These are phyloP conservation scores for Mycena filopes DNA, from an alignment of 768 basidiomycete species.

Conservation along the genomic window DNA sequence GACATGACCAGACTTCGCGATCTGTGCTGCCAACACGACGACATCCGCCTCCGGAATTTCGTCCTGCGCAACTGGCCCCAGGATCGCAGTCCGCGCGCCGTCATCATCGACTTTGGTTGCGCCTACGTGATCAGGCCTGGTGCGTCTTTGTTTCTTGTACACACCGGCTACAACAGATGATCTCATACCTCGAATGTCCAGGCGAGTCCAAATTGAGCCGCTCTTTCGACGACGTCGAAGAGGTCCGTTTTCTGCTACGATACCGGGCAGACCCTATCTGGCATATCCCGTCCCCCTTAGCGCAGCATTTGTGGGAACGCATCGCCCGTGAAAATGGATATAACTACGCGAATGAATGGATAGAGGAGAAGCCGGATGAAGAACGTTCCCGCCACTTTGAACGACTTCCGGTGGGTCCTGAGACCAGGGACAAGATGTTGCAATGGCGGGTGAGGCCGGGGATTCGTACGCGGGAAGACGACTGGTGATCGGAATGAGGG, in stretches of 20 bases:
- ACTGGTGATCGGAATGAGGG: no score
- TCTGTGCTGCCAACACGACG: not conserved
- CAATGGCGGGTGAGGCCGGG: no score
- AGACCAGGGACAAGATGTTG: no score
- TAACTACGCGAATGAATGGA: not conserved
- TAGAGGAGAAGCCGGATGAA: not conserved
- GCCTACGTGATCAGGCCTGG: not conserved
- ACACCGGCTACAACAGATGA: no score
- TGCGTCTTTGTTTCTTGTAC: no score
- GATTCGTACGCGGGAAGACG: no score
- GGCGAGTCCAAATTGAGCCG: no score
- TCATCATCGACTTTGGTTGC: conserved; percentile 2
- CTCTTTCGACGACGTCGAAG: not conserved
- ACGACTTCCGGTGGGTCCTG: not conserved
- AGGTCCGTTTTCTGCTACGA: not conserved
- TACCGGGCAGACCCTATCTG: not conserved
- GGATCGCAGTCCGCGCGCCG: not conserved
- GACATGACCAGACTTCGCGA: not conserved
- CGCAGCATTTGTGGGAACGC: not conserved
- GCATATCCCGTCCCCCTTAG: not conserved
- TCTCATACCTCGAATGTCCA: no score
- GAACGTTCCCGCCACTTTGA: not conserved
- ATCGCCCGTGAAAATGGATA: not conserved
- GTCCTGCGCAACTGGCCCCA: not conserved
- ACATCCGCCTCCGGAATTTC: not conserved